phyloP scores from a whole-genome alignment of 2,329 filamentous ascomycete species.

The Penicillium sp. region DNA sequence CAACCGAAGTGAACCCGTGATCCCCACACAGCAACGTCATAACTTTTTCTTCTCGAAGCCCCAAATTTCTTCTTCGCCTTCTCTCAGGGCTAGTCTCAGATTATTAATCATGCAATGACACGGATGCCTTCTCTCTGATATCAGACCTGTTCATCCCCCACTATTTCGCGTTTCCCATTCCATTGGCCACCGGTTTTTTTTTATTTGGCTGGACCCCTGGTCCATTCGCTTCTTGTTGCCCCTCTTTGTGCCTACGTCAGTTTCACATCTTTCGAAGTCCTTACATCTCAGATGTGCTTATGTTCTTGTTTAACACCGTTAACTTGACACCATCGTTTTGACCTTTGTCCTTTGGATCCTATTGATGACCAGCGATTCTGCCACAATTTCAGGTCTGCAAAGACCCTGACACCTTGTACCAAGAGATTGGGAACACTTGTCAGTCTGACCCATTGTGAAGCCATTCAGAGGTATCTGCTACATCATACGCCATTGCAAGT shows the following conservation, averaged over 20 bases:
- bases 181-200: constrained; percentile 2
- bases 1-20: constrained; percentile 16
- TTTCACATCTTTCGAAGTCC: background rate
- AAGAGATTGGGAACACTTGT: background rate
- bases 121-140: constrained; percentile 12
- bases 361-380: constrained; percentile 1
- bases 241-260: constrained; percentile 12
- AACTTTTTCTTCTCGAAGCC: constrained; percentile 23
- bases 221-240: constrained; percentile 18
- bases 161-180: constrained; percentile 1
- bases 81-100: background rate
- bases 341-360: background rate
- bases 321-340: background rate
- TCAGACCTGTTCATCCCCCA: constrained; percentile 12
- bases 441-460: background rate
- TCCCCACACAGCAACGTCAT: constrained; percentile 32
- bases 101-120: constrained; percentile 25
- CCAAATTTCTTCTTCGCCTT: constrained; percentile 18
- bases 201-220: constrained; percentile 18
- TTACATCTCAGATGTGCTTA: background rate
- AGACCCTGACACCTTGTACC: background rate
- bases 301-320: background rate
- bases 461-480: background rate
- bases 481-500: background rate
- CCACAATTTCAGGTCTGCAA: background rate